Conservation (phyloP, 116 monocot species). For the Posidonia oceanica region DNA sequence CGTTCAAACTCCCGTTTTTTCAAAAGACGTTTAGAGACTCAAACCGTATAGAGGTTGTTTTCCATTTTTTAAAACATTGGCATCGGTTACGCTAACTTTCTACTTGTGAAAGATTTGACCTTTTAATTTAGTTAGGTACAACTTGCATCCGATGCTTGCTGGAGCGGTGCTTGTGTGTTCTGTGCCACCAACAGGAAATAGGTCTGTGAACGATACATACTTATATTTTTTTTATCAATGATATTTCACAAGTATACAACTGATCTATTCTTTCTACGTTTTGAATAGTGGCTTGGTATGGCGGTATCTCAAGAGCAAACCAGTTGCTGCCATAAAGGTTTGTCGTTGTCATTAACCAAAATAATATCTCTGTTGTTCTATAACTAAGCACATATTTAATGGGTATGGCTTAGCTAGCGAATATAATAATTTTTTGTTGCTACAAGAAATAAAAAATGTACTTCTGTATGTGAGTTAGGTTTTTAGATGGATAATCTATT, state of each 20-base stretch:
- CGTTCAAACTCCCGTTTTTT: too few relatives aligned
- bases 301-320: constrained; percentile 68
- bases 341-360: not conserved
- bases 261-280: constrained; percentile 2
- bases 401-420: too few relatives aligned
- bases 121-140: constrained; percentile 8
- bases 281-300: constrained; percentile 62
- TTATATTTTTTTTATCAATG: not conserved
- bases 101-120: not conserved
- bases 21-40: too few relatives aligned
- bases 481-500: too few relatives aligned
- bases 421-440: too few relatives aligned
- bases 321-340: constrained; percentile 82
- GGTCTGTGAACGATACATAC: constrained; percentile 20
- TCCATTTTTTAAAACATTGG: too few relatives aligned
- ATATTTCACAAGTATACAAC: not conserved
- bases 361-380: not conserved
- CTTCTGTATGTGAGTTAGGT: too few relatives aligned
- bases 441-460: too few relatives aligned
- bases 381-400: not conserved
- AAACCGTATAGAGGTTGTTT: too few relatives aligned
- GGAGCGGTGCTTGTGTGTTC: constrained; percentile 80
- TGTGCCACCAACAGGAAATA: constrained; percentile 83
- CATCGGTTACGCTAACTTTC: not conserved
- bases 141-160: constrained; percentile 31